Evolutionary conservation across 1,284 basidiomycete genomes (phyloP).

Genomic region (Ganoderma lucidum): DNA sequence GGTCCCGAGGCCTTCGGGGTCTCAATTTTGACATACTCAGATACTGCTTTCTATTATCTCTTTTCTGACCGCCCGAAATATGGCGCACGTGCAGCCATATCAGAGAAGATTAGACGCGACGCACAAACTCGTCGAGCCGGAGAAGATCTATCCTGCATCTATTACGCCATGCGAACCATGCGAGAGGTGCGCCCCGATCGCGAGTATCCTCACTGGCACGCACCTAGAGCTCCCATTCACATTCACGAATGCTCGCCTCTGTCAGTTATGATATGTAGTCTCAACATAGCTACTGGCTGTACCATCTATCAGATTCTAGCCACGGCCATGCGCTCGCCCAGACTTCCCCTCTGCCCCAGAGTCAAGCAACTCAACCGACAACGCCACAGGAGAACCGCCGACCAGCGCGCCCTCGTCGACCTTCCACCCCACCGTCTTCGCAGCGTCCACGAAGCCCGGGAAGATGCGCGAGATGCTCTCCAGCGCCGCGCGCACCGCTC

Average conservation of each 20-base stretch:
- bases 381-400: conserved; percentile 44
- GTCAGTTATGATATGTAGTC: background rate
- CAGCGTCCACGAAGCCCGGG: conserved; percentile 41
- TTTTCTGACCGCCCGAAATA: background rate
- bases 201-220: background rate
- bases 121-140: background rate
- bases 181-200: background rate
- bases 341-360: conserved; percentile 16
- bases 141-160: background rate
- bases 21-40: conserved; percentile 1
- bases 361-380: conserved; percentile 37
- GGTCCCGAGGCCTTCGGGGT: background rate
- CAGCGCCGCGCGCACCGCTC: conserved; percentile 38
- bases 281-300: background rate
- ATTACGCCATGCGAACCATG: background rate
- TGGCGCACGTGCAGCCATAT: background rate
- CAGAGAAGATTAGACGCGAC: background rate
- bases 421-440: conserved; percentile 48
- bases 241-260: background rate
- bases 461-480: conserved; percentile 39
- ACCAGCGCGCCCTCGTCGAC: conserved; percentile 46
- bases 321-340: conserved; percentile 13
- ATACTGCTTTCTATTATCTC: background rate
- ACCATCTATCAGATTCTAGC: background rate
- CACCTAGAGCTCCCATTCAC: background rate